Base-by-base conservation (phyloP, 352 stramenopile species). In the Phytopythium mirpurense region DNA sequence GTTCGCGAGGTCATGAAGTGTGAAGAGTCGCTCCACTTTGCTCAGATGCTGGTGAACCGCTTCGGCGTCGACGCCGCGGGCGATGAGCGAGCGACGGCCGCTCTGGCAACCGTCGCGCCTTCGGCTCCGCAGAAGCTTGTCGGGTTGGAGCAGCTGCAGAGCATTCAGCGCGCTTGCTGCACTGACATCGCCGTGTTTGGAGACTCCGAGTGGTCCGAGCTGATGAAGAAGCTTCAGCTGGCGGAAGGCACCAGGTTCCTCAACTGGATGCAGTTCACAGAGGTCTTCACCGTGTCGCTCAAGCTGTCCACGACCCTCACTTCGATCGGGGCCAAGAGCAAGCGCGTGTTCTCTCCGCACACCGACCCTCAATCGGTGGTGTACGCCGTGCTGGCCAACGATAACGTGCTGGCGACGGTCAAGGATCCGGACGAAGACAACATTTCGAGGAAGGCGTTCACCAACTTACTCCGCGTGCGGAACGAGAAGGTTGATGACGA, bases 181-280 rank as follows among this genome's bases (percentile, higher is more conserved):
- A 41, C 70, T 0, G 64, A 77, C 16, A 32, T 52, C 26, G 15
- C 41, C 9, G 42, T 68, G 18, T 64, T 60, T 24, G 49, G 54
- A 7, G 38, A 61, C 12, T 26, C 19, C 0, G 61, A 72, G 21
- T 83, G 72, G 72, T 45, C 35, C 7, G 69, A 79, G 34, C n/a
- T 74, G 29, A 54, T 65, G 38, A 62, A 58, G 15, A 76, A 76
- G 35, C 34, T 75, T 14, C 2, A 52, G 9, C 21, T 72, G 15
- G 31, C 65, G 4, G 56, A 65, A 21, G 23, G 19, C 3, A 54
- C 55, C 15, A 37, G 46, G 59, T 40, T 51, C 35, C 51, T 83
- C 19, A 56, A 74, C 19, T 83, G 74, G 72, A 76, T 72, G 59
- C 63, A 86, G 43, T 81, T 86, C 62, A 50, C 60, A 0, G 62